Conservation (phyloP, 257 asterid species). For the Solanum pennellii region DNA sequence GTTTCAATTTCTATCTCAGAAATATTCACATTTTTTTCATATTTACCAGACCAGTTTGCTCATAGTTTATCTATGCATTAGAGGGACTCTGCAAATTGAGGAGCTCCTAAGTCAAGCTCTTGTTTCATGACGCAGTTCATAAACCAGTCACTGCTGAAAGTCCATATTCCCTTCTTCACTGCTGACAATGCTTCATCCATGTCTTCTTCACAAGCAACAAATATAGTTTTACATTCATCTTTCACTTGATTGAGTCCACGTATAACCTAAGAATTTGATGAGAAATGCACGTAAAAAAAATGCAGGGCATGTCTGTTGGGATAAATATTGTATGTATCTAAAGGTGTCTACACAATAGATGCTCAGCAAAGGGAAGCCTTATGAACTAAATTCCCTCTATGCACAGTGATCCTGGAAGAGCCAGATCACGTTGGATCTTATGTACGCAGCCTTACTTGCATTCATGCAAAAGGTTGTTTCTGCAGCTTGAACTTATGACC, state of each 20-base stretch:
- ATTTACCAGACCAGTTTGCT: not conserved
- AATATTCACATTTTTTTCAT: not conserved
- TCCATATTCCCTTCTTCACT: constrained; percentile 47
- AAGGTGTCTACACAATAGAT: not conserved
- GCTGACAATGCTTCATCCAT: constrained; percentile 67
- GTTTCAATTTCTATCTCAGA: not conserved
- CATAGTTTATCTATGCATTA: constrained; percentile 3
- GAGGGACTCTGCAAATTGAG: constrained; percentile 69
- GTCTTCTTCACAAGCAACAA: constrained; percentile 77
- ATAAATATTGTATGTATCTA: not conserved
- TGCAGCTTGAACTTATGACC: not conserved
- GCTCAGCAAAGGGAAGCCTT: not conserved
- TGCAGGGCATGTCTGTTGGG: not conserved
- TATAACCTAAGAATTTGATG: constrained; percentile 32
- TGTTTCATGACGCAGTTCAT: constrained; percentile 83
- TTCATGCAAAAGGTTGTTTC: not conserved
- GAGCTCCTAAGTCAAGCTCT: constrained; percentile 72
- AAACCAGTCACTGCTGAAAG: constrained; percentile 78
- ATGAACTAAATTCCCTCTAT: not conserved
- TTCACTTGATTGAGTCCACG: constrained; percentile 21
- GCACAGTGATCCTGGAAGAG: not conserved
- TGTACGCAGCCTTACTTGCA: not conserved
- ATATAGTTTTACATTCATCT: constrained; percentile 39
- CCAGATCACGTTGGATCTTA: not conserved
- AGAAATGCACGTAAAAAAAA: not conserved